Percentiles rank a stretch among this genome's conserved stretches.
Conservation (phyloP, 225 moss, liverwort and hornwort genomes). For the Straminergon stramineum region DNA sequence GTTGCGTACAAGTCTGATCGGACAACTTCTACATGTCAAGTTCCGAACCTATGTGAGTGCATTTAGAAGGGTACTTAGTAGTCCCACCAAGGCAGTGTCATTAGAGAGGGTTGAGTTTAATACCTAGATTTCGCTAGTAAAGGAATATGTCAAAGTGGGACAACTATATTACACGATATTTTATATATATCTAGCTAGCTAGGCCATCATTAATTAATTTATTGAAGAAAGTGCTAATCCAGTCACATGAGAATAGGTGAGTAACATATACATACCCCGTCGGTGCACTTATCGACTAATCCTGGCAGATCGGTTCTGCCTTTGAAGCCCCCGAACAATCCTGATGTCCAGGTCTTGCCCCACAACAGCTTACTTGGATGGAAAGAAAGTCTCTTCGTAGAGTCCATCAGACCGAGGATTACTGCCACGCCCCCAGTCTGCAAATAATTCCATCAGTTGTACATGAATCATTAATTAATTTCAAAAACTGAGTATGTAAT, state of each 20-base stretch:
- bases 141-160: not conserved
- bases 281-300: constrained; percentile 20
- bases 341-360: constrained; percentile 24
- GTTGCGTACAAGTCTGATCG: not conserved
- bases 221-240: not conserved
- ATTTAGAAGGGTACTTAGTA: not conserved
- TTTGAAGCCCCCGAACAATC: constrained; percentile 26
- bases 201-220: not conserved
- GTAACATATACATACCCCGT: constrained; percentile 5
- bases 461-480: not conserved
- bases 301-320: constrained; percentile 17
- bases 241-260: not conserved
- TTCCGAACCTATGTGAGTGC: not conserved
- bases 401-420: constrained; percentile 19
- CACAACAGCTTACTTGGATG: constrained; percentile 19
- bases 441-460: not conserved
- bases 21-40: not conserved
- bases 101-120: not conserved
- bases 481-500: not conserved
- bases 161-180: too few species aligned
- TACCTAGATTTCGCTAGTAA: not conserved
- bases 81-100: not conserved
- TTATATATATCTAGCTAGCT: not conserved
- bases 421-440: constrained; percentile 29
- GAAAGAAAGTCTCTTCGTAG: constrained; percentile 10